Evolutionary conservation across 1,284 basidiomycete genomes (phyloP).

Genomic region (Ceratobasidium sp.): DNA sequence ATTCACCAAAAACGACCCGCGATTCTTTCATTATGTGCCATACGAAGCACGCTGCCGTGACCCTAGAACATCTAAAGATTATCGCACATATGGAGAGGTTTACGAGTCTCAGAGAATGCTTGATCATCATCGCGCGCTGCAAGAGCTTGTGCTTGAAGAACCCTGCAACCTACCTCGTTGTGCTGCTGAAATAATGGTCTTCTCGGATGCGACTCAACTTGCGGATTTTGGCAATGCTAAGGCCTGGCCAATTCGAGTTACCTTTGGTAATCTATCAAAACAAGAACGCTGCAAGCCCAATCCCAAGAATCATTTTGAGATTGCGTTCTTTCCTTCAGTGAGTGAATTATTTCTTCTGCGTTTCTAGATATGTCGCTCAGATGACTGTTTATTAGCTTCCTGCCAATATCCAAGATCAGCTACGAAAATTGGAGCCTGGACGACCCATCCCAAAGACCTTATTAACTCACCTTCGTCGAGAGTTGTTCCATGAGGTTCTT

Average conservation of each 20-base stretch:
- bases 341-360: too few species aligned
- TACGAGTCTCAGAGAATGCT: constrained; percentile 11
- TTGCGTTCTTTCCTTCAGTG: constrained; percentile 54
- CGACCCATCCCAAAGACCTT: constrained; percentile 38
- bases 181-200: constrained; percentile 52
- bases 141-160: constrained; percentile 37
- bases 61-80: not conserved
- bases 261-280: constrained; percentile 52
- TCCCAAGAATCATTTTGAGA: constrained; percentile 48
- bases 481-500: constrained; percentile 55
- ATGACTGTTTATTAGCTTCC: constrained; percentile 48
- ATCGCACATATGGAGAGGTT: not conserved
- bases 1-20: constrained; percentile 1
- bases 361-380: not conserved
- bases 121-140: not conserved
- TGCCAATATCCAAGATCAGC: constrained; percentile 46
- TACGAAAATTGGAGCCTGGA: not conserved
- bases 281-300: constrained; percentile 48
- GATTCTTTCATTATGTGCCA: constrained; percentile 21
- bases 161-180: constrained; percentile 48
- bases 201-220: constrained; percentile 55
- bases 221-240: constrained; percentile 52
- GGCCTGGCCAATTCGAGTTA: constrained; percentile 53
- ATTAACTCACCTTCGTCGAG: constrained; percentile 51
- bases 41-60: not conserved